phyloP scores from a whole-genome alignment of 768 basidiomycete species.

The Russula sp. region DNA sequence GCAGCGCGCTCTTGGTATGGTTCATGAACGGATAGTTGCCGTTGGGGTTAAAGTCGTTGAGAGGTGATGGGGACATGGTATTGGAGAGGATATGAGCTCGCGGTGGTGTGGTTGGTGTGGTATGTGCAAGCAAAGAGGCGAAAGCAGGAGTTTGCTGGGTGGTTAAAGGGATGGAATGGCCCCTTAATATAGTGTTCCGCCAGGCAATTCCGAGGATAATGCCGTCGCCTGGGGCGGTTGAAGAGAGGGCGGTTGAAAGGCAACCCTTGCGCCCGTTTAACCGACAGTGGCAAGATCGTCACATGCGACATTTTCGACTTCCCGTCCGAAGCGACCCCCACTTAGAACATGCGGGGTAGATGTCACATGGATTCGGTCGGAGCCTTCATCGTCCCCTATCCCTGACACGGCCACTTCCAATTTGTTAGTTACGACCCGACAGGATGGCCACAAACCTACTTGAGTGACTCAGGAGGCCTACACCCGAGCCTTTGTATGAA shows the following conservation, averaged over 20 bases:
- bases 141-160: constrained; percentile 21
- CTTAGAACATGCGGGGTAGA: constrained; percentile 25
- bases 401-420: constrained; percentile 13
- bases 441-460: constrained; percentile 1
- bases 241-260: constrained; percentile 5
- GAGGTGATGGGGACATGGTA: constrained; percentile 35
- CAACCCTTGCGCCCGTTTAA: constrained; percentile 21
- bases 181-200: constrained; percentile 24
- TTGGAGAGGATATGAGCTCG: constrained; percentile 2
- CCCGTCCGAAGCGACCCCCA: constrained; percentile 15
- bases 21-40: constrained; percentile 58
- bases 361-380: constrained; percentile 18
- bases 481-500: background rate
- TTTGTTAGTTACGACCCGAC: constrained; percentile 17
- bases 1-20: constrained; percentile 35
- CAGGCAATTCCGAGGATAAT: constrained; percentile 2
- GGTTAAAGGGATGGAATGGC: constrained; percentile 2
- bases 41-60: constrained; percentile 50
- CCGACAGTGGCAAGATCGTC: constrained; percentile 19
- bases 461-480: constrained; percentile 15
- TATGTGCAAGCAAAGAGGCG: background rate
- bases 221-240: constrained; percentile 6
- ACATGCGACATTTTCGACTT: constrained; percentile 19
- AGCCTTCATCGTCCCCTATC: constrained; percentile 1
- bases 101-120: background rate